Conservation (phyloP, 108 stramenopile species). For the Nitzschia sp. region DNA sequence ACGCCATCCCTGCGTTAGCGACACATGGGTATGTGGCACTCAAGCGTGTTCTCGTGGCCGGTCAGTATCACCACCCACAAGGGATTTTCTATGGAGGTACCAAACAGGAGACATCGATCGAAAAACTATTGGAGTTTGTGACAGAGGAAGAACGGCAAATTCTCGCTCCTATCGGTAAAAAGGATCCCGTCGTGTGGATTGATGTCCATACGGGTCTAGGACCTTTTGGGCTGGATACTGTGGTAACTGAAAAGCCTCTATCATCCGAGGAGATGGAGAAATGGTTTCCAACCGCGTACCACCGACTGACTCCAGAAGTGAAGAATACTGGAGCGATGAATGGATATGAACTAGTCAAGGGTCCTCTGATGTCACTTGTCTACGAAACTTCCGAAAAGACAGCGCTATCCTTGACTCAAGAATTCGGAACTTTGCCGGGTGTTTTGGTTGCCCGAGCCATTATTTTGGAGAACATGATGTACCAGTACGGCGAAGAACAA, state of each 20-base stretch:
- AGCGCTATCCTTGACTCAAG: slow-evolving; percentile 42
- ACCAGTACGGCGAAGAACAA: slow-evolving; percentile 33
- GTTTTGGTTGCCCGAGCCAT: slow-evolving; percentile 57
- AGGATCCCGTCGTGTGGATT: slow-evolving; percentile 58
- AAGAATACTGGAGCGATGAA: slow-evolving; percentile 10
- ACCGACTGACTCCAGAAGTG: slow-evolving; percentile 8
- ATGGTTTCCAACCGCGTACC: slow-evolving; percentile 15
- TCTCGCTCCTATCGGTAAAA: slow-evolving; percentile 3
- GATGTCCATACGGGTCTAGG: slow-evolving; percentile 89
- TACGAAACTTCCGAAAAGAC: slow-evolving; percentile 8
- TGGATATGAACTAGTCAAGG: slow-evolving; percentile 28
- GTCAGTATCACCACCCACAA: slow-evolving; percentile 68
- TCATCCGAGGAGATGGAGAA: neutral
- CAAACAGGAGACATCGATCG: slow-evolving; percentile 48
- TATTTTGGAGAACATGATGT: slow-evolving; percentile 72
- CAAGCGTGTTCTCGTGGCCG: slow-evolving; percentile 72
- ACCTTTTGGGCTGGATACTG: slow-evolving; percentile 50
- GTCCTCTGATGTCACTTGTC: slow-evolving; percentile 11
- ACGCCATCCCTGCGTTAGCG: slow-evolving; percentile 12
- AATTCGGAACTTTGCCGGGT: slow-evolving; percentile 75
- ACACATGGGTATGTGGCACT: slow-evolving; percentile 44
- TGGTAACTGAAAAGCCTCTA: slow-evolving; percentile 13
- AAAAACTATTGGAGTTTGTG: slow-evolving; percentile 28
- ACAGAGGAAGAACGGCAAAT: slow-evolving; percentile 12
- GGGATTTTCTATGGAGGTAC: slow-evolving; percentile 80